Conservation (phyloP, 352 stramenopile genomes). For the Phytophthora nicotianae region DNA sequence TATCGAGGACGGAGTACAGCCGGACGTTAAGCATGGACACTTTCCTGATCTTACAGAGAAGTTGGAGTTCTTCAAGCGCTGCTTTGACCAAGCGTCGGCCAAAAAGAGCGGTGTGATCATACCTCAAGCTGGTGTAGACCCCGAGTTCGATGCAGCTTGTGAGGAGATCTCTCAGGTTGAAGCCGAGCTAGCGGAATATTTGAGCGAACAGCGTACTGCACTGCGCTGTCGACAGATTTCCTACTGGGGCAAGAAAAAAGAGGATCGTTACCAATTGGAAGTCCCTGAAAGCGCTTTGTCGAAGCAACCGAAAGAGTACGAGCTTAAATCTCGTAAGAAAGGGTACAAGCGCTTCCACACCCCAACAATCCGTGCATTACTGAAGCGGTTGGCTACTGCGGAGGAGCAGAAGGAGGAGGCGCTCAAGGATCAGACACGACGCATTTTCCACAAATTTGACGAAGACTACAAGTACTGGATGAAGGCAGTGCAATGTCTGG, state of each 20-base stretch:
- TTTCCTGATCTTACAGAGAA: slow-evolving; percentile 93
- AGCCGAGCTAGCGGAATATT: slow-evolving; percentile 91
- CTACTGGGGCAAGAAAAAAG: slow-evolving; percentile 98
- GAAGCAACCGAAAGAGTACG: slow-evolving; percentile 95
- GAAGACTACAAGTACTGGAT: slow-evolving; percentile 93
- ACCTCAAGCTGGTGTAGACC: slow-evolving; percentile 93
- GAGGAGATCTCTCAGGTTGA: slow-evolving; percentile 89
- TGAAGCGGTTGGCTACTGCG: slow-evolving; percentile 74
- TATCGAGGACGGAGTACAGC: slow-evolving; percentile 23
- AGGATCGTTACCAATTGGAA: slow-evolving; percentile 93
- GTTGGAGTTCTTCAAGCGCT: slow-evolving; percentile 95
- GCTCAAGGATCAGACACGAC: slow-evolving; percentile 89
- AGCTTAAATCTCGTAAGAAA: slow-evolving; percentile 94
- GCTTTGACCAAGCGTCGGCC: slow-evolving; percentile 95
- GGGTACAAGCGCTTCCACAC: slow-evolving; percentile 94
- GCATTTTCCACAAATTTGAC: slow-evolving; percentile 98
- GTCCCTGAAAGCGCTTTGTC: slow-evolving; percentile 80
- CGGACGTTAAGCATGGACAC: slow-evolving; percentile 46
- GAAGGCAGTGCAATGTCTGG: slow-evolving; percentile 91
- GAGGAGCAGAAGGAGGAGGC: slow-evolving; percentile 85
- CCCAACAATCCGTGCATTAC: slow-evolving; percentile 76
- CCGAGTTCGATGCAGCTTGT: slow-evolving; percentile 93
- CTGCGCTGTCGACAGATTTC: slow-evolving; percentile 87
- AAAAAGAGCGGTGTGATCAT: slow-evolving; percentile 93
- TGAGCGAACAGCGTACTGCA: slow-evolving; percentile 72